phyloP scores from a whole-genome alignment of 176 grass and related monocot genomes.

The Carex pumila region DNA sequence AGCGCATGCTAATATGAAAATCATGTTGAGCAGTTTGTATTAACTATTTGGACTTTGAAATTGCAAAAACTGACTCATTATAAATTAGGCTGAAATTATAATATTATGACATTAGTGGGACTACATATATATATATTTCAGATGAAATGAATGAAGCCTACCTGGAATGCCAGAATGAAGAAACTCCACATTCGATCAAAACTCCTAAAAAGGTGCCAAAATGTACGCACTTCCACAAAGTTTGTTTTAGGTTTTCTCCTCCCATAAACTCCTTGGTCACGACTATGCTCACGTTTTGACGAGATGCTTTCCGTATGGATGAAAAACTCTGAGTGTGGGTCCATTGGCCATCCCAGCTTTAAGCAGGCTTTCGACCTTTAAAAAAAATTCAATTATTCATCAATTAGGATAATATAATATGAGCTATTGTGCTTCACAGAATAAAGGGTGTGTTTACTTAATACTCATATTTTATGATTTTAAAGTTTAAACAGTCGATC shows the following conservation, averaged over 20 bases:
- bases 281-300: slow-evolving; percentile 23
- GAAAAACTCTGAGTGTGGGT: slow-evolving; percentile 43
- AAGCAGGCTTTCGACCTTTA: slow-evolving; percentile 75
- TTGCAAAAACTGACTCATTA: no score
- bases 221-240: slow-evolving; percentile 99
- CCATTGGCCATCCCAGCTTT: slow-evolving; percentile 67
- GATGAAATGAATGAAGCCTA: slow-evolving; percentile 18
- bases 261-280: slow-evolving; percentile 25
- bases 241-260: slow-evolving; percentile 70
- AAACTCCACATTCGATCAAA: slow-evolving; percentile 98
- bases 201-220: slow-evolving; percentile 91
- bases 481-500: no score
- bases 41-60: no score
- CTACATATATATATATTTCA: no score
- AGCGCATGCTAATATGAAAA: no score
- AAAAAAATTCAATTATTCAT: slow-evolving; percentile 10
- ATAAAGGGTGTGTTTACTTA: no score
- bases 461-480: no score
- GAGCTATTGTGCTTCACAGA: no score
- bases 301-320: neutral
- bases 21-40: no score
- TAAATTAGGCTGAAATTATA: no score
- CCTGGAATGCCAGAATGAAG: slow-evolving; percentile 92
- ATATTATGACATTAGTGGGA: no score
- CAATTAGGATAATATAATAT: neutral